Conservation (phyloP, 2,329 filamentous ascomycete genomes). For the Taxawa tesnikishii region DNA sequence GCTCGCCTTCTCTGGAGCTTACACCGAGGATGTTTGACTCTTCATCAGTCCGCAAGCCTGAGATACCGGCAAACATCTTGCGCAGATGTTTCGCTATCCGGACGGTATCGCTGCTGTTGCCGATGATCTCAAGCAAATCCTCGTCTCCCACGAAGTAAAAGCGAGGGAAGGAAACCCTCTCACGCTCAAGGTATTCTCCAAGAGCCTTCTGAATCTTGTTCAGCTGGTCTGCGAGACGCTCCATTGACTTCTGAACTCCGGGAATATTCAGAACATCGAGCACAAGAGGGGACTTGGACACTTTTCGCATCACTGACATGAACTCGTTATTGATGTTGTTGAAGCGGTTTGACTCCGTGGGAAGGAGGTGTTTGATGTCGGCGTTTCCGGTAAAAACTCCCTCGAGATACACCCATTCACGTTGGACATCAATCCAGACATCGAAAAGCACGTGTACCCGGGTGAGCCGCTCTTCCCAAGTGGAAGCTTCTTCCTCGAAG, state of each 20-base stretch:
- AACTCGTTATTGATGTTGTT: constrained; percentile 99
- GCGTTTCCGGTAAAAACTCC: constrained; percentile 98
- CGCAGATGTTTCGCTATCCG: constrained; percentile 98
- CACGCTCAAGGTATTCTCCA: constrained; percentile 95
- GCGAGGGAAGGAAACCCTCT: constrained; percentile 90
- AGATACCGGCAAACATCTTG: constrained; percentile 98
- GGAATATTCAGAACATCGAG: constrained; percentile 93
- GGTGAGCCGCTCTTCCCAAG: constrained; percentile 97
- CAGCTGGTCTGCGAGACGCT: constrained; percentile 87
- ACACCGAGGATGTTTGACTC: constrained; percentile 83
- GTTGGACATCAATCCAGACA: constrained; percentile 99
- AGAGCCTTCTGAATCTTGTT: constrained; percentile 99
- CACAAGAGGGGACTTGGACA: constrained; percentile 90
- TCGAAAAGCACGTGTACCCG: constrained; percentile 95
- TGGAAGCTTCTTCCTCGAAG: constrained; percentile 91
- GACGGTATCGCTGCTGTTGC: constrained; percentile 94
- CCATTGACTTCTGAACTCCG: constrained; percentile 88
- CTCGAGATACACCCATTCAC: constrained; percentile 98
- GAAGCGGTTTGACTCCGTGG: constrained; percentile 92
- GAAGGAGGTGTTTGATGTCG: constrained; percentile 95
- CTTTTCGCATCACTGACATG: constrained; percentile 98
- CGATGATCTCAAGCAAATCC: constrained; percentile 95
- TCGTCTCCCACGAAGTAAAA: constrained; percentile 99
- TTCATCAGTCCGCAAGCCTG: constrained; percentile 81
- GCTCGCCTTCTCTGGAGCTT: constrained; percentile 89